These are phyloP conservation scores for Lignosus rhinocerotis DNA, from an alignment of 1,284 basidiomycete species.

Conservation along the genomic window DNA sequence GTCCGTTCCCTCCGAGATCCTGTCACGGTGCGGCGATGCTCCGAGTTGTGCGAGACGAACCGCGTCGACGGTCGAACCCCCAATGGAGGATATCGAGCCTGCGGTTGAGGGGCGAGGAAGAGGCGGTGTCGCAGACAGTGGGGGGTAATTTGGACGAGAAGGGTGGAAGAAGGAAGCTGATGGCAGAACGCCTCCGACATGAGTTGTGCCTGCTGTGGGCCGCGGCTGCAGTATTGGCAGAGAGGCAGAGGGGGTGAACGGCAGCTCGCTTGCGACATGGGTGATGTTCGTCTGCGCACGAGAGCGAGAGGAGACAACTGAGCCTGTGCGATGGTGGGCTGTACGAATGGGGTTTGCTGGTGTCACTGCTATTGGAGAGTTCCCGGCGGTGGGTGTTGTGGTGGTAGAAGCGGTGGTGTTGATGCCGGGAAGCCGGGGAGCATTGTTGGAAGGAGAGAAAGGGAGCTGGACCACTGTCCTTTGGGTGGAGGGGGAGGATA, in stretches of 20 bases:
- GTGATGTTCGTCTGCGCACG: constrained; percentile 20
- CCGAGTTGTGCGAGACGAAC: constrained; percentile 32
- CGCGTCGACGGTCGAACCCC: constrained; percentile 29
- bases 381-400: constrained; percentile 16
- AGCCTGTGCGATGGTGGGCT: constrained; percentile 28
- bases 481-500: constrained; percentile 28
- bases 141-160: constrained; percentile 51
- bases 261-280: constrained; percentile 20
- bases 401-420: constrained; percentile 10
- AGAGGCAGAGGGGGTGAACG: constrained; percentile 27
- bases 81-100: constrained; percentile 32
- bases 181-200: constrained; percentile 72
- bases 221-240: constrained; percentile 30
- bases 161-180: constrained; percentile 76
- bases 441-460: constrained; percentile 30
- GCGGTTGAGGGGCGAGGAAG: constrained; percentile 39
- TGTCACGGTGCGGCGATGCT: constrained; percentile 24
- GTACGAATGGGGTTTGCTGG: constrained; percentile 17
- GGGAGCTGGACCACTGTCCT: constrained; percentile 33
- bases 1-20: constrained; percentile 35
- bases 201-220: constrained; percentile 42
- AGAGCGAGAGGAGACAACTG: constrained; percentile 27
- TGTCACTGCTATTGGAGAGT: constrained; percentile 19
- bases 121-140: constrained; percentile 29
- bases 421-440: constrained; percentile 23